phyloP scores from a whole-genome alignment of 208 protist species.

The Tritrichomonas musculus region DNA sequence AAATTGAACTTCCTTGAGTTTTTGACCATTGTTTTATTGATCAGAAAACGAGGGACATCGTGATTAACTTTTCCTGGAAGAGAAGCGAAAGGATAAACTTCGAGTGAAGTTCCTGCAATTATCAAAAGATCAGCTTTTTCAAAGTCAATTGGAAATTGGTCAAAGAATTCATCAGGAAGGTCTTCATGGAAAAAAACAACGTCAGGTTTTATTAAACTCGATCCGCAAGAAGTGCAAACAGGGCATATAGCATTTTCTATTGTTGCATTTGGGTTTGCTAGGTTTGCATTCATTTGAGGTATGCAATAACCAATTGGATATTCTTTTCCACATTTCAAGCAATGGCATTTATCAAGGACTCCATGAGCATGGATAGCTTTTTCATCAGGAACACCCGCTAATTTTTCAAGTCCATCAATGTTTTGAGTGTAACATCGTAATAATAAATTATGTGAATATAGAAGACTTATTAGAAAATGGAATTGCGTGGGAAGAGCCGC shows the following conservation, averaged over 20 bases:
- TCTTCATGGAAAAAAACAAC: conserved; percentile 2
- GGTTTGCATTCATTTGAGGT: not conserved
- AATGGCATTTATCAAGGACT: not conserved
- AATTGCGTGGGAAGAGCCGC: not conserved
- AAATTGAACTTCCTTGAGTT: not conserved
- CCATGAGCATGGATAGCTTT: conserved; percentile 16
- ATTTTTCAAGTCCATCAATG: conserved; percentile 18
- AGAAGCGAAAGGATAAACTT: not conserved
- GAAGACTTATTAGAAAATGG: not conserved
- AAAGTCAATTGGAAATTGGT: not conserved
- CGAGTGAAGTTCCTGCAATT: not conserved
- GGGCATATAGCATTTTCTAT: not conserved
- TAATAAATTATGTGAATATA: not conserved
- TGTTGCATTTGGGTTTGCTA: not conserved
- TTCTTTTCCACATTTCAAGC: not conserved
- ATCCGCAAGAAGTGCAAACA: not conserved
- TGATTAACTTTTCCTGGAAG: too few relatives aligned
- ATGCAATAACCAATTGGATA: not conserved
- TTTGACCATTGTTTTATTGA: too few relatives aligned
- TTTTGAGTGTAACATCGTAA: not conserved
- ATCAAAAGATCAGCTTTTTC: not conserved
- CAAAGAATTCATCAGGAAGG: not conserved
- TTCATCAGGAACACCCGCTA: not conserved
- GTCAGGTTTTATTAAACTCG: not conserved
- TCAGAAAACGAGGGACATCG: too few relatives aligned